A percentile compares a stretch with the other conserved stretches of the same genome.
These are phyloP conservation scores for Podospora fimiseda DNA, from an alignment of 495 filamentous ascomycete genomes.

Conservation along the genomic window DNA sequence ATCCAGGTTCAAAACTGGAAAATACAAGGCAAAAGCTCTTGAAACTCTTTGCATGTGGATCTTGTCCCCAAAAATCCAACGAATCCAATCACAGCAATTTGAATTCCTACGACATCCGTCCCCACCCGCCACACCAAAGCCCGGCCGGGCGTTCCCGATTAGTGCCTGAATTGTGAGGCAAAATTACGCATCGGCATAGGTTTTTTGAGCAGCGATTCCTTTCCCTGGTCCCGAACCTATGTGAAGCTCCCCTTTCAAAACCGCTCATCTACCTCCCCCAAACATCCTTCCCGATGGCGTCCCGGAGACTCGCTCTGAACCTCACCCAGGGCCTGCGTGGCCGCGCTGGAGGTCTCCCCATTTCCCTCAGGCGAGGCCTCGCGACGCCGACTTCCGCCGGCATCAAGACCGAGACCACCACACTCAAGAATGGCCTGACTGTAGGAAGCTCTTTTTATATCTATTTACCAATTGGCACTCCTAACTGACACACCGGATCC, in stretches of 20 bases:
- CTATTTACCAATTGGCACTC: not conserved
- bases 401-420: constrained; percentile 87
- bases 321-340: constrained; percentile 79
- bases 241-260: constrained; percentile 32
- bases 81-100: not conserved
- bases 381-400: constrained; percentile 65
- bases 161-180: constrained; percentile 19
- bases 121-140: not conserved
- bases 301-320: constrained; percentile 84
- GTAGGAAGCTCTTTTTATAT: constrained; percentile 50
- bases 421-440: constrained; percentile 92
- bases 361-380: constrained; percentile 72
- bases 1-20: too few species aligned
- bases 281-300: constrained; percentile 68
- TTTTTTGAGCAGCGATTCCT: constrained; percentile 21
- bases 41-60: not conserved
- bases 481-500: too few species aligned
- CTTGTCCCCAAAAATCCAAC: not conserved
- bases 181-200: constrained; percentile 21
- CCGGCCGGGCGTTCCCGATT: not conserved
- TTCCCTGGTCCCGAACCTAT: not conserved
- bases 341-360: constrained; percentile 63
- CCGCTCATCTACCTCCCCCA: constrained; percentile 35
- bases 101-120: not conserved
- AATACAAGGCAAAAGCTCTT: too few species aligned